Evolutionary conservation across 352 stramenopile species (phyloP).

Genomic region (Phytophthora quininea): DNA sequence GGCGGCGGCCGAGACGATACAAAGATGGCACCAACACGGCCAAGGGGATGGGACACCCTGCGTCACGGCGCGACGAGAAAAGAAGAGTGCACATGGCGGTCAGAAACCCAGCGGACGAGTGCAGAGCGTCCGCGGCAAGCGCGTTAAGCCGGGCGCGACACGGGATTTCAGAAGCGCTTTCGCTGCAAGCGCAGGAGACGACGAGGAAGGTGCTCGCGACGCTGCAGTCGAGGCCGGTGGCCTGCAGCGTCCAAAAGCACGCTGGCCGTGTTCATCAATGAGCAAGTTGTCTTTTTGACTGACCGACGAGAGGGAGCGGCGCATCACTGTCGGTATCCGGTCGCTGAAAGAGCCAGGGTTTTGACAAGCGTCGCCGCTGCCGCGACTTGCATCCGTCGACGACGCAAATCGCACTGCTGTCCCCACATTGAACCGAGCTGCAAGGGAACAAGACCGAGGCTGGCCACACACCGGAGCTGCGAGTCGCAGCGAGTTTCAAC

Average conservation of each 20-base stretch:
- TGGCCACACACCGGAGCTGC: neutral
- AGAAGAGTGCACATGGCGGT: conserved; percentile 14
- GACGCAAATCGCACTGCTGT: neutral
- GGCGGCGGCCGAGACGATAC: conserved; percentile 16
- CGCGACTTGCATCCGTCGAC: neutral
- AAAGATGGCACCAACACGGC: conserved; percentile 33
- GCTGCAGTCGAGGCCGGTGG: neutral
- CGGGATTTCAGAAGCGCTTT: neutral
- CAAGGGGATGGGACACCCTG: conserved; percentile 13
- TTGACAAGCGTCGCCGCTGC: neutral
- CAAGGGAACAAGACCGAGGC: neutral
- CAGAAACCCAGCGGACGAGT: neutral
- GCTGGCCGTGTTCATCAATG: neutral
- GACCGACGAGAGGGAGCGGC: too few species aligned
- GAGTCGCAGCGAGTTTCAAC: neutral
- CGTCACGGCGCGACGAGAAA: conserved; percentile 25
- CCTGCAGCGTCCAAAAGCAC: neutral
- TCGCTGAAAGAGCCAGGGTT: neutral
- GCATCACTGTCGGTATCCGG: too few species aligned
- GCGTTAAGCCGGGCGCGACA: neutral
- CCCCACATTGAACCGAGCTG: neutral
- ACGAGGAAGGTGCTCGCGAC: neutral
- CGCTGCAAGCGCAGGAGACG: neutral
- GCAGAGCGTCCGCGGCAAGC: neutral
- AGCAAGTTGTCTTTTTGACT: too few species aligned